These are phyloP conservation scores for Centrapalus pauciflorus DNA, from an alignment of 129 eudicot genomes.

Conservation along the genomic window DNA sequence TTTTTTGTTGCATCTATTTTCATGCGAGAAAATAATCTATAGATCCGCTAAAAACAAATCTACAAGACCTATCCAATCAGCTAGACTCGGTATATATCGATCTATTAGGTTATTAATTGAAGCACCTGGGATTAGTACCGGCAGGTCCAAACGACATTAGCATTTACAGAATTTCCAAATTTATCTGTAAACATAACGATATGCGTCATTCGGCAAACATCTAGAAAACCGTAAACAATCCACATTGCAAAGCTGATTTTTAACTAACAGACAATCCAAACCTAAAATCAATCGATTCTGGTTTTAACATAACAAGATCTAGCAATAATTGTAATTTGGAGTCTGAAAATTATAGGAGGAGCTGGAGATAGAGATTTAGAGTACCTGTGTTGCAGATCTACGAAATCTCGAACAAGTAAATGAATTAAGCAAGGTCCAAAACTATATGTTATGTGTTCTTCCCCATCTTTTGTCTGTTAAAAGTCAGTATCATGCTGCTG, in stretches of 20 bases:
- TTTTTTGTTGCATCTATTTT: neutral
- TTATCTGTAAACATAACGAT: neutral
- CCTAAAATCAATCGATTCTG: neutral
- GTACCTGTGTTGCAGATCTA: constrained; percentile 29
- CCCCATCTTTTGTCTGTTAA: constrained; percentile 10
- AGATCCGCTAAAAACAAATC: neutral
- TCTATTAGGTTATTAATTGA: neutral
- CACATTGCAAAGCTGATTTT: constrained; percentile 5
- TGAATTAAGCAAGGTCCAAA: neutral
- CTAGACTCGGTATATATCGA: neutral
- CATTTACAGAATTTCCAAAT: neutral
- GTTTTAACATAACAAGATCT: constrained; percentile 10
- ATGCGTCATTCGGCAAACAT: neutral
- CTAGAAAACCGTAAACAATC: neutral
- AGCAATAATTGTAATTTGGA: neutral
- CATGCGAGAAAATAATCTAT: neutral
- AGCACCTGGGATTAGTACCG: neutral
- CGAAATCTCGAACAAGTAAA: neutral
- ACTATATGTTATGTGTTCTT: neutral
- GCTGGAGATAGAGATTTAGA: neutral
- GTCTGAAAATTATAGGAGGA: neutral
- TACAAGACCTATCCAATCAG: neutral
- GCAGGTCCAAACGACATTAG: constrained; percentile 10
- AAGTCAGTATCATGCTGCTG: constrained; percentile 21
- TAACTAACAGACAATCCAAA: neutral